Evolutionary conservation across 495 filamentous ascomycete genomes (phyloP).

Genomic region (Penicillium goetzii): DNA sequence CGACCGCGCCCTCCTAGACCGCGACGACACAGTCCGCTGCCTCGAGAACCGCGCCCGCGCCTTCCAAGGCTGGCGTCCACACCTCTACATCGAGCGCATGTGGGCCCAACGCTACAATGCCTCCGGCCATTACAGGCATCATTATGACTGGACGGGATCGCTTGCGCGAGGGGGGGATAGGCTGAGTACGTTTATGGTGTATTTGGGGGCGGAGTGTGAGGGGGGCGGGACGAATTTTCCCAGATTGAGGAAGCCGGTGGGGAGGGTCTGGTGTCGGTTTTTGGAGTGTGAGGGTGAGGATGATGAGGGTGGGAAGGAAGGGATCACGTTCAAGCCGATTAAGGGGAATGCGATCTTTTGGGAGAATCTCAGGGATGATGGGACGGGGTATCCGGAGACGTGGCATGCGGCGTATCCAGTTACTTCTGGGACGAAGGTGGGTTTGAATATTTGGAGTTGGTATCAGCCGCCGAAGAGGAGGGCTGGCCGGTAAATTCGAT

Average conservation of each 20-base stretch:
- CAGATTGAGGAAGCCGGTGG: conserved; percentile 44
- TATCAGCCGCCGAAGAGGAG: conserved; percentile 44
- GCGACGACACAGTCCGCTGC: conserved; percentile 65
- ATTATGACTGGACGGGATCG: conserved; percentile 61
- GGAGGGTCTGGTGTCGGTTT: conserved; percentile 59
- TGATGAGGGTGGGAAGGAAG: conserved; percentile 36
- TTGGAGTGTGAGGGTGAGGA: conserved; percentile 57
- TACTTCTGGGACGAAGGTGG: conserved; percentile 68
- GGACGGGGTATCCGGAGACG: conserved; percentile 64
- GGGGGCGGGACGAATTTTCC: conserved; percentile 68
- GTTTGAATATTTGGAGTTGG: conserved; percentile 80
- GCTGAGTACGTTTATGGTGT: conserved; percentile 65
- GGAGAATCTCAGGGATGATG: conserved; percentile 69
- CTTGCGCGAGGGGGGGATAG: conserved; percentile 48
- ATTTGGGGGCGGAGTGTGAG: conserved; percentile 59
- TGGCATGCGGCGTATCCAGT: conserved; percentile 75
- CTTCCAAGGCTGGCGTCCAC: conserved; percentile 70
- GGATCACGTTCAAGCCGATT: conserved; percentile 67
- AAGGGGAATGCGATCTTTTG: conserved; percentile 77
- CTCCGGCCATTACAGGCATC: conserved; percentile 61
- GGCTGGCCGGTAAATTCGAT: background rate
- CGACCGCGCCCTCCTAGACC: conserved; percentile 60
- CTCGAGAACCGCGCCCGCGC: conserved; percentile 67
- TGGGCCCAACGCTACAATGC: conserved; percentile 63
- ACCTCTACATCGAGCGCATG: conserved; percentile 64